Percentiles rank a stretch among this genome's conserved stretches.
Conservation (phyloP, 305 asterid genomes). For the Fraxinus dipetala region DNA sequence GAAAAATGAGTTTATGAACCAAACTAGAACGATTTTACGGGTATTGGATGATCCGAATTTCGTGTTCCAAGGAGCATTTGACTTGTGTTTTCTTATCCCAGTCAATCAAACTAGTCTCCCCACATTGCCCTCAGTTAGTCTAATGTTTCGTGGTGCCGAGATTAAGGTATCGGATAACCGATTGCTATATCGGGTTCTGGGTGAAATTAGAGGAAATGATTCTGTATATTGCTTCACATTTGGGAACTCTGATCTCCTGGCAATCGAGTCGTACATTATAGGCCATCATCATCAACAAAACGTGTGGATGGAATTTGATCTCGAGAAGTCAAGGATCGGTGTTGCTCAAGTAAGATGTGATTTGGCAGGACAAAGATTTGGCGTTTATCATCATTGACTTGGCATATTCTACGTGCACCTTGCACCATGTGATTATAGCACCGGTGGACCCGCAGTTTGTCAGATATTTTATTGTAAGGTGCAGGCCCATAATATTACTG, state of each 20-base stretch:
- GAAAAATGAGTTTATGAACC: conserved; percentile 47
- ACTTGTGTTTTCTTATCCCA: conserved; percentile 53
- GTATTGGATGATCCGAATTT: conserved; percentile 64
- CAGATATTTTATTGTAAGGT: background rate
- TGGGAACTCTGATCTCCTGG: conserved; percentile 71
- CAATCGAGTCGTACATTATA: conserved; percentile 63
- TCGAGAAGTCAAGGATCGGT: conserved; percentile 60
- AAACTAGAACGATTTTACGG: conserved; percentile 34
- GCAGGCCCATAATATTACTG: background rate
- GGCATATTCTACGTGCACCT: background rate
- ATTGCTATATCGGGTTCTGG: conserved; percentile 57
- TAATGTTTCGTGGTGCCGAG: conserved; percentile 60
- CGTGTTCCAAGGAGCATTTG: conserved; percentile 76
- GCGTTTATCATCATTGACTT: conserved; percentile 17
- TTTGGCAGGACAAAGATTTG: conserved; percentile 59
- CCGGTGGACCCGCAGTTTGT: background rate
- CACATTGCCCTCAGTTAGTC: conserved; percentile 50
- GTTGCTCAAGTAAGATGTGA: conserved; percentile 67
- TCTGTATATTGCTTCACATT: conserved; percentile 71
- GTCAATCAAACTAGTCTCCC: conserved; percentile 29
- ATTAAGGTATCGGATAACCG: conserved; percentile 45
- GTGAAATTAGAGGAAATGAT: conserved; percentile 48
- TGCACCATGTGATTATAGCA: background rate
- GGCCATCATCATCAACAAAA: conserved; percentile 88
- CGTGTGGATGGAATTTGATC: conserved; percentile 80